A percentile compares a stretch with the other conserved stretches of the same genome.
phyloP scores from a whole-genome alignment of 176 grass and related monocot species.

The Sorghum bicolor region DNA sequence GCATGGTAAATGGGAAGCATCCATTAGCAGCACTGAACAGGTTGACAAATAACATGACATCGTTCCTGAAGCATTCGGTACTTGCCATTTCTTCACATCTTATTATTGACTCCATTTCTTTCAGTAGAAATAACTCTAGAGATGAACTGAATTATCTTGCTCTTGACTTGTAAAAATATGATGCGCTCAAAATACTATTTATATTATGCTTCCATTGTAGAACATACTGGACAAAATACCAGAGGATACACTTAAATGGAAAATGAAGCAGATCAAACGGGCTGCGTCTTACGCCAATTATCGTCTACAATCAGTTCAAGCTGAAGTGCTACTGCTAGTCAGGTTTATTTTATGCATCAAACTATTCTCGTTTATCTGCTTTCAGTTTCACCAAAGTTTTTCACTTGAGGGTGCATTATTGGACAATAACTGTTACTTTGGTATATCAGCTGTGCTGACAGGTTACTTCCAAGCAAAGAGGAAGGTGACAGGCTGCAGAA shows the following conservation, averaged over 20 bases:
- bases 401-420: background rate
- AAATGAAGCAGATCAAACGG: conserved; percentile 41
- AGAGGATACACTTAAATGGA: conserved; percentile 57
- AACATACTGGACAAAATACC: conserved; percentile 59
- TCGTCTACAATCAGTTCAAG: conserved; percentile 48
- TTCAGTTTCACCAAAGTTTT: background rate
- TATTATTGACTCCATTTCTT: background rate
- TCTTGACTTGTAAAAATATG: background rate
- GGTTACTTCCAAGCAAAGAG: conserved; percentile 62
- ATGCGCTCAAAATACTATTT: background rate
- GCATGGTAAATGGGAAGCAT: conserved; percentile 42
- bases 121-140: background rate
- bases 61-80: conserved; percentile 43
- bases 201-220: conserved; percentile 33
- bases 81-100: background rate
- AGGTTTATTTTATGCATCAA: conserved; percentile 28
- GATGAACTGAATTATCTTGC: background rate
- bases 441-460: conserved; percentile 50
- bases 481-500: conserved; percentile 65
- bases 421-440: background rate
- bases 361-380: background rate
- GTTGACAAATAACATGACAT: conserved; percentile 44
- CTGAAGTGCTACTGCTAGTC: conserved; percentile 53
- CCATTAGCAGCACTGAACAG: conserved; percentile 46
- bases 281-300: conserved; percentile 50